phyloP scores from a whole-genome alignment of 2,329 filamentous ascomycete species.

The Neonectria sp. region DNA sequence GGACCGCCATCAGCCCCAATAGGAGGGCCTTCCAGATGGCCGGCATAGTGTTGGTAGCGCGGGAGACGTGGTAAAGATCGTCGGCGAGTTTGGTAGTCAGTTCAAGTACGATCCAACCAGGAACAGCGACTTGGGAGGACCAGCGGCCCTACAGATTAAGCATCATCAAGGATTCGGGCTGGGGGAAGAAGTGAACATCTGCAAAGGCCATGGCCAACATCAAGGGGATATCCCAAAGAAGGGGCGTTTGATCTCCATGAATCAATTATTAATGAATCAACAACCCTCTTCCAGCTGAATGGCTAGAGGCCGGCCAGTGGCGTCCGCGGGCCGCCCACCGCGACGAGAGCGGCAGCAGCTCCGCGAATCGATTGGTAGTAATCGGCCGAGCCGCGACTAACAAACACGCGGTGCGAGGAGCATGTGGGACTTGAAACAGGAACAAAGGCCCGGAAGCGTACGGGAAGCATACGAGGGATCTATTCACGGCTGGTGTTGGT shows the following conservation, averaged over 20 bases:
- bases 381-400: neutral
- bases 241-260: neutral
- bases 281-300: neutral
- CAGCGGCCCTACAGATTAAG: conserved; percentile 2
- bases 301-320: neutral
- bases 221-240: no score
- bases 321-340: neutral
- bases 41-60: neutral
- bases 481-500: neutral
- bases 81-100: no score
- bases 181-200: neutral
- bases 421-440: conserved; percentile 1
- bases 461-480: neutral
- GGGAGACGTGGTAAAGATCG: neutral
- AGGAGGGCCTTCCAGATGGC: conserved; percentile 13
- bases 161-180: neutral
- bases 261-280: neutral
- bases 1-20: conserved; percentile 25
- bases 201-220: neutral
- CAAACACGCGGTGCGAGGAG: neutral
- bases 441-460: neutral
- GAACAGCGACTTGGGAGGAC: neutral
- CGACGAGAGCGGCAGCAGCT: neutral
- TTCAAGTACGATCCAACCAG: no score
- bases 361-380: neutral